These are phyloP conservation scores for Pseudocercospora cruenta DNA, from an alignment of 2,329 filamentous ascomycete genomes.

Conservation along the genomic window DNA sequence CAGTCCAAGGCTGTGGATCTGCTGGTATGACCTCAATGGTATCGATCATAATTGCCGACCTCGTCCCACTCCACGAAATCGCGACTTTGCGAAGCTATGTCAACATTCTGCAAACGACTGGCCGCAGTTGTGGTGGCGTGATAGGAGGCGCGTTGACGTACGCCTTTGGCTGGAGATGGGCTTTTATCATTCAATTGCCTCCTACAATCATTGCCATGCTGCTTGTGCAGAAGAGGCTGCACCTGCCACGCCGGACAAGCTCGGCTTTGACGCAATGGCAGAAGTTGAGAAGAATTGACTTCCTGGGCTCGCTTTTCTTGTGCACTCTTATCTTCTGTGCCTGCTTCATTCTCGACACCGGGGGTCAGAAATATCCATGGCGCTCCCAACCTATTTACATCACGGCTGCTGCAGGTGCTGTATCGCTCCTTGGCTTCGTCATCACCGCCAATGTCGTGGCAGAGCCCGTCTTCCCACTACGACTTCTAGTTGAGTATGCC, in stretches of 20 bases:
- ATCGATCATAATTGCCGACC: conserved; percentile 54
- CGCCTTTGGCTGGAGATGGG: conserved; percentile 68
- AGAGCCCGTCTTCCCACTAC: conserved; percentile 61
- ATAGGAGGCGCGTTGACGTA: conserved; percentile 66
- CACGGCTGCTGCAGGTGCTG: conserved; percentile 19
- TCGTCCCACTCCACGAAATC: conserved; percentile 54
- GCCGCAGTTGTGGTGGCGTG: conserved; percentile 56
- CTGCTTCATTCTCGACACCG: conserved; percentile 55
- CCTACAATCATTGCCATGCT: conserved; percentile 56
- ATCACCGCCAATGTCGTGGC: conserved; percentile 28
- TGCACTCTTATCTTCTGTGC: conserved; percentile 48
- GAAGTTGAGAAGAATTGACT: conserved; percentile 61
- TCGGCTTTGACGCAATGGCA: conserved; percentile 19
- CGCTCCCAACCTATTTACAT: conserved; percentile 39
- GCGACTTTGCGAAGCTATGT: conserved; percentile 56
- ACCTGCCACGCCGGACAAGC: conserved; percentile 21
- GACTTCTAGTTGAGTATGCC: conserved; percentile 56
- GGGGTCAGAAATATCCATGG: conserved; percentile 49
- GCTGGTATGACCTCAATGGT: conserved; percentile 51
- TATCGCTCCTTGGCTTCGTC: conserved; percentile 25
- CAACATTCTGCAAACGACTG: conserved; percentile 55
- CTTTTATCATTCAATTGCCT: conserved; percentile 62
- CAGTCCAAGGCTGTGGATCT: conserved; percentile 49
- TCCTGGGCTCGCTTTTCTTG: conserved; percentile 57
- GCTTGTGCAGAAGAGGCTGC: conserved; percentile 45